These are phyloP conservation scores for Boechera divaricarpa DNA, from an alignment of 345 rosid species.

Conservation along the genomic window DNA sequence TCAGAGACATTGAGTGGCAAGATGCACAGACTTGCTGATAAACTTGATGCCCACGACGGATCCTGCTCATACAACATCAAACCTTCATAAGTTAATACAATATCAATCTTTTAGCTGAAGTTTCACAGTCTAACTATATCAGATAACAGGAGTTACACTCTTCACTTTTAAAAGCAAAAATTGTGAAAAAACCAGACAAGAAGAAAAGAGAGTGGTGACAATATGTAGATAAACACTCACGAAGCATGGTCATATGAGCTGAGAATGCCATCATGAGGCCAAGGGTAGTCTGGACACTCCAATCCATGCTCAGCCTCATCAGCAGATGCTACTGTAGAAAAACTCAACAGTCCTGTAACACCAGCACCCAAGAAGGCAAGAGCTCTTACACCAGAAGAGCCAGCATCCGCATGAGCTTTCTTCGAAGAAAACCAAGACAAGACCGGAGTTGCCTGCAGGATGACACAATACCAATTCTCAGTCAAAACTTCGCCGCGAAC, in stretches of 20 bases:
- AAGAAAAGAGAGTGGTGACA: not conserved
- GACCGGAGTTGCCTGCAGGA: conserved; percentile 63
- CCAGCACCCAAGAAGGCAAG: conserved; percentile 90
- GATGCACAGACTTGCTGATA: conserved; percentile 99
- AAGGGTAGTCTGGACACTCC: conserved; percentile 84
- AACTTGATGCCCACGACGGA: conserved; percentile 99
- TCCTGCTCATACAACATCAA: conserved; percentile 60
- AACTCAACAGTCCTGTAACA: conserved; percentile 78
- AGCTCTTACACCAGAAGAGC: conserved; percentile 60
- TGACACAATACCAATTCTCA: conserved; percentile 27
- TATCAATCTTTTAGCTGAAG: not conserved
- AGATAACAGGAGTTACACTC: not conserved
- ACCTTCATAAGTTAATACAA: conserved; percentile 17
- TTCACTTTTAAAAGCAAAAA: not conserved
- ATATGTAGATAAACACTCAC: conserved; percentile 56
- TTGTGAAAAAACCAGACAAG: not conserved
- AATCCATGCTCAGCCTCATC: conserved; percentile 99
- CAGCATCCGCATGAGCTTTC: conserved; percentile 68
- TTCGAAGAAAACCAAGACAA: conserved; percentile 66
- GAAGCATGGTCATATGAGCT: conserved; percentile 99
- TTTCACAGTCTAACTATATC: conserved; percentile 1
- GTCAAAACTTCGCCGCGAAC: not conserved
- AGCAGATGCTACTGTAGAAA: conserved; percentile 80
- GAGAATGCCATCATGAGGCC: conserved; percentile 98
- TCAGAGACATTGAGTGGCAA: conserved; percentile 97